Percentiles rank a stretch among this genome's conserved stretches.
Evolutionary conservation across 345 rosid genomes (phyloP).

Genomic region (Eucalyptus curtisii): DNA sequence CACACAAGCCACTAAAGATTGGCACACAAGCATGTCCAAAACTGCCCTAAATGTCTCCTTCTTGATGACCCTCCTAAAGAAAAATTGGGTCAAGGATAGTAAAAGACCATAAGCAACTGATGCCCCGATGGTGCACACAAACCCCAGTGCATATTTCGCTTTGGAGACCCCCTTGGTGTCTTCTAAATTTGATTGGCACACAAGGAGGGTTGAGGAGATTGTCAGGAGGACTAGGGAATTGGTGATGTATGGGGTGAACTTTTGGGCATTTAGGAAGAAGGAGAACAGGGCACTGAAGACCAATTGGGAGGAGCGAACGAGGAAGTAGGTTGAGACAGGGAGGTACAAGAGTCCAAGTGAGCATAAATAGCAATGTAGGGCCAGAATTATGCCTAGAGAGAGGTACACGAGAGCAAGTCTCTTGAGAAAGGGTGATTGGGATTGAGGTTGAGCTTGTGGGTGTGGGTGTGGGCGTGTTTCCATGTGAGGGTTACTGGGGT

Average conservation of each 20-base stretch:
- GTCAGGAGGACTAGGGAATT: slow-evolving; percentile 24
- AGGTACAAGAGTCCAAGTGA: slow-evolving; percentile 24
- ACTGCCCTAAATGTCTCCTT: slow-evolving; percentile 1
- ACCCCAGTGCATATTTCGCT: slow-evolving; percentile 12
- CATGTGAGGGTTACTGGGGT: neutral
- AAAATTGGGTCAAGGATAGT: slow-evolving; percentile 6
- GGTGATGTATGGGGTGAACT: slow-evolving; percentile 21
- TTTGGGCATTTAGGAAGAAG: slow-evolving; percentile 20
- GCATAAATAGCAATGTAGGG: slow-evolving; percentile 1
- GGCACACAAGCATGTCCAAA: slow-evolving; percentile 17
- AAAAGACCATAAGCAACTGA: slow-evolving; percentile 10
- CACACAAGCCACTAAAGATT: neutral
- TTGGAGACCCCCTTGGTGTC: neutral
- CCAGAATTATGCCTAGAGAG: neutral
- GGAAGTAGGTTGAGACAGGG: slow-evolving; percentile 22
- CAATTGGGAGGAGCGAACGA: slow-evolving; percentile 20
- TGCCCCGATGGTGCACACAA: slow-evolving; percentile 18
- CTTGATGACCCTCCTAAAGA: slow-evolving; percentile 5
- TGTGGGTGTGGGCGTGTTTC: neutral
- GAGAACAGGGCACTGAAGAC: slow-evolving; percentile 32
- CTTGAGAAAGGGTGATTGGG: neutral
- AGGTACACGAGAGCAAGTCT: slow-evolving; percentile 11
- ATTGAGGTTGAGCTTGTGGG: neutral
- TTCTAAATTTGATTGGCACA: slow-evolving; percentile 1
- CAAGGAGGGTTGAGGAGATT: slow-evolving; percentile 23